phyloP scores from a whole-genome alignment of 371 early-diverging fungal genomes.

The Mortierella sp. region DNA sequence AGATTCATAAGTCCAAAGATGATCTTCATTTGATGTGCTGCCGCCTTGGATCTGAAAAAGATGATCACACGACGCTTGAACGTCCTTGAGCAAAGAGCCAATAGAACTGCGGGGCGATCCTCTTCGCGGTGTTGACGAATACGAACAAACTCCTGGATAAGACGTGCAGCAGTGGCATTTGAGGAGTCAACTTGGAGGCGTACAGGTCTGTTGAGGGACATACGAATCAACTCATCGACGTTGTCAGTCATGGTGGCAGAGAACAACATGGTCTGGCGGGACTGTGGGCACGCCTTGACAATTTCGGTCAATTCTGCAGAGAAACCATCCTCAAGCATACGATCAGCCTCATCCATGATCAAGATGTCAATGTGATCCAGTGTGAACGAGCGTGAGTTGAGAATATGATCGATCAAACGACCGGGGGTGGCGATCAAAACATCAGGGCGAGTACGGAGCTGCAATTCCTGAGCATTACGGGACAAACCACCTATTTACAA shows the following conservation, averaged over 20 bases:
- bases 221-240: slow-evolving; percentile 93
- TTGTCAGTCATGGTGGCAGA: slow-evolving; percentile 99
- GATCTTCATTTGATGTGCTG: slow-evolving; percentile 97
- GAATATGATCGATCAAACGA: slow-evolving; percentile 98
- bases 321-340: slow-evolving; percentile 99
- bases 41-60: slow-evolving; percentile 94
- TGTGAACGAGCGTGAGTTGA: slow-evolving; percentile 91
- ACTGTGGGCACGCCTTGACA: slow-evolving; percentile 89
- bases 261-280: slow-evolving; percentile 98
- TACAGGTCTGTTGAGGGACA: slow-evolving; percentile 92
- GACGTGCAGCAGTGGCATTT: slow-evolving; percentile 81
- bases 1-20: slow-evolving; percentile 93
- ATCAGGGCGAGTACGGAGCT: slow-evolving; percentile 94
- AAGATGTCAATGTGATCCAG: slow-evolving; percentile 96
- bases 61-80: slow-evolving; percentile 86
- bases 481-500: slow-evolving; percentile 85
- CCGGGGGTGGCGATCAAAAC: slow-evolving; percentile 99
- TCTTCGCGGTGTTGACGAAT: slow-evolving; percentile 88
- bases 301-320: slow-evolving; percentile 97
- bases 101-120: slow-evolving; percentile 87
- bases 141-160: slow-evolving; percentile 97
- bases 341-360: slow-evolving; percentile 99
- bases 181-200: slow-evolving; percentile 90
- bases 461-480: slow-evolving; percentile 91
- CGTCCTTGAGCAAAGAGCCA: slow-evolving; percentile 86